Base-by-base conservation (phyloP, 2,329 filamentous ascomycete genomes). In the Knoxdaviesia capensis region DNA sequence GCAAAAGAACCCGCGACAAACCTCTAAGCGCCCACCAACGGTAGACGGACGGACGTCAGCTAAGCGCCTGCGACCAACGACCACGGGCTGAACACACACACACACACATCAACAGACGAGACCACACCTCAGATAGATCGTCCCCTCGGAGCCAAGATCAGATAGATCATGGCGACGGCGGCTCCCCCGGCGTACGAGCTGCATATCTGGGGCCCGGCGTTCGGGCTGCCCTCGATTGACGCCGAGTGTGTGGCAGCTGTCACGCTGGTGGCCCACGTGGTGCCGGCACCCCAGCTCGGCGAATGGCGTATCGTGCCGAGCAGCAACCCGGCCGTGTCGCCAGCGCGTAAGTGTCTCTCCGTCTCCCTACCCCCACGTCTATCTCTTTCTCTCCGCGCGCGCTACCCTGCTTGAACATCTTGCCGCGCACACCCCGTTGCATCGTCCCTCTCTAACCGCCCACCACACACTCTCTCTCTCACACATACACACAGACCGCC, bases 131-230 rank as follows among this genome's bases (percentile, higher is more conserved):
- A 20, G 20, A 20, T 20, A 20, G 20, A 20, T 20, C 20, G 3
- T 20, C 20, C 20, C 20, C 20, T 2, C 20, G 2, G 20, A 20
- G 20, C 20, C 20, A 20, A 20, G 20, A 2, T 20, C 20, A 20
- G 2, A 20, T 9, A 20, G 2, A 20, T 9, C 9, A 35, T 35
- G 11, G 34, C 34, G 9, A 35, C 11, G 34, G 11, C 34, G 8
- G 34, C 9, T 9, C 9, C 34, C 11, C 11, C 9, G 9, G 34
- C 8, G 20, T 45, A 38, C 38, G 74, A 88, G 61, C 72, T 98
- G 46, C 81, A 94, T 60, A 71, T 94, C 53, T 93, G 87, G 80
- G 87, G 87, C 40, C 78, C 85, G 43, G 87, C 83, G 36, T 93
- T 94, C 57, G 77, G 77, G 36, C 72, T 94, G 38, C 79, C 88